phyloP scores from a whole-genome alignment of 208 protist genomes.

The Spironucleus salmonicida region DNA sequence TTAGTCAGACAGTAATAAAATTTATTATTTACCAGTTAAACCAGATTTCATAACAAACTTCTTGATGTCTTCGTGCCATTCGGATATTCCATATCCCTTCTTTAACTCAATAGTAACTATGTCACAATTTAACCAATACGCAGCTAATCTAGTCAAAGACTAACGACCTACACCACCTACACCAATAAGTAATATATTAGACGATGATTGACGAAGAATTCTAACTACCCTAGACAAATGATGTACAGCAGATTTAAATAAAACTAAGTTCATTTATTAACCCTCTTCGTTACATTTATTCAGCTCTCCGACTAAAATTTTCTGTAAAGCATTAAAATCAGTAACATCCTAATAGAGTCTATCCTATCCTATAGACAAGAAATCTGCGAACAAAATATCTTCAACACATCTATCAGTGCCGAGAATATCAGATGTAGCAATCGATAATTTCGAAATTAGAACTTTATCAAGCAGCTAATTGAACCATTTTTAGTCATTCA shows the following conservation, averaged over 20 bases:
- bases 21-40: constrained; percentile 67
- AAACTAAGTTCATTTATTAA: constrained; percentile 77
- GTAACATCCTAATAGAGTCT: constrained; percentile 77
- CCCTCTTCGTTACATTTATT: constrained; percentile 71
- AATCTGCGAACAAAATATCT: background rate
- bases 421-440: constrained; percentile 1
- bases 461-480: constrained; percentile 77
- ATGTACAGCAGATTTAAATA: constrained; percentile 42
- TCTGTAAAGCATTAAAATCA: constrained; percentile 56
- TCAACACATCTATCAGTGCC: background rate
- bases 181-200: constrained; percentile 85
- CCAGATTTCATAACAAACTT: constrained; percentile 65
- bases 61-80: constrained; percentile 91
- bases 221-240: constrained; percentile 80
- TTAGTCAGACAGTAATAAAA: constrained; percentile 90
- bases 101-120: constrained; percentile 81
- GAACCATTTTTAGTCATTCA: constrained; percentile 63
- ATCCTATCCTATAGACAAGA: background rate
- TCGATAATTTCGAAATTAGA: constrained; percentile 52
- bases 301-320: constrained; percentile 65
- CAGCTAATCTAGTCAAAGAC: constrained; percentile 57
- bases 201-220: constrained; percentile 75
- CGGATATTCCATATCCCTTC: constrained; percentile 61
- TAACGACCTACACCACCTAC: constrained; percentile 84
- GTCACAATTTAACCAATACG: constrained; percentile 65